These are phyloP conservation scores for Apiospora sp. DNA, from an alignment of 2,329 filamentous ascomycete species.

Conservation along the genomic window DNA sequence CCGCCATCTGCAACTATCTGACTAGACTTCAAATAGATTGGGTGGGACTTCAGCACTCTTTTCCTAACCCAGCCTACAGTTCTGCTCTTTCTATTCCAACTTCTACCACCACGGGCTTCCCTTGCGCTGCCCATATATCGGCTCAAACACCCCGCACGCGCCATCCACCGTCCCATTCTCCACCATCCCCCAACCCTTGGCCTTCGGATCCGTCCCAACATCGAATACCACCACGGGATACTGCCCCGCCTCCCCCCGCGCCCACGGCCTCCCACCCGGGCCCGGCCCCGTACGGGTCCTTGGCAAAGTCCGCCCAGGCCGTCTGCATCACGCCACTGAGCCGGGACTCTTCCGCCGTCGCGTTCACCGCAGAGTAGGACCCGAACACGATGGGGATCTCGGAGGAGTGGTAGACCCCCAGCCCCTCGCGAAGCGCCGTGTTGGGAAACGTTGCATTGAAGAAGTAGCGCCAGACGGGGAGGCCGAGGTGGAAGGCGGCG, in stretches of 20 bases:
- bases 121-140: background rate
- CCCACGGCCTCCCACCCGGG: constrained; percentile 24
- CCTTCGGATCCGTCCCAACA: background rate
- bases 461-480: constrained; percentile 35
- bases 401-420: constrained; percentile 41
- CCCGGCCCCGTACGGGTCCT: constrained; percentile 24
- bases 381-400: constrained; percentile 45
- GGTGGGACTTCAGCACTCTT: background rate
- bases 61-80: background rate
- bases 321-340: constrained; percentile 38
- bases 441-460: constrained; percentile 33
- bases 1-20: background rate
- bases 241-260: background rate
- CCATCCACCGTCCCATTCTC: background rate
- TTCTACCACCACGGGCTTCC: background rate
- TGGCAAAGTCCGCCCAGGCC: constrained; percentile 37
- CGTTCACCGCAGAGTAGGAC: constrained; percentile 35
- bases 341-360: constrained; percentile 32
- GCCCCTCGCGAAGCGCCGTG: constrained; percentile 37
- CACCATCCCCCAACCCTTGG: background rate
- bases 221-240: background rate
- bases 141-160: background rate
- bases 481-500: constrained; percentile 35
- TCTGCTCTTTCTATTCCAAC: background rate
- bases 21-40: background rate